Base-by-base conservation (phyloP, 345 rosid species). In the Lumnitzera racemosa region DNA sequence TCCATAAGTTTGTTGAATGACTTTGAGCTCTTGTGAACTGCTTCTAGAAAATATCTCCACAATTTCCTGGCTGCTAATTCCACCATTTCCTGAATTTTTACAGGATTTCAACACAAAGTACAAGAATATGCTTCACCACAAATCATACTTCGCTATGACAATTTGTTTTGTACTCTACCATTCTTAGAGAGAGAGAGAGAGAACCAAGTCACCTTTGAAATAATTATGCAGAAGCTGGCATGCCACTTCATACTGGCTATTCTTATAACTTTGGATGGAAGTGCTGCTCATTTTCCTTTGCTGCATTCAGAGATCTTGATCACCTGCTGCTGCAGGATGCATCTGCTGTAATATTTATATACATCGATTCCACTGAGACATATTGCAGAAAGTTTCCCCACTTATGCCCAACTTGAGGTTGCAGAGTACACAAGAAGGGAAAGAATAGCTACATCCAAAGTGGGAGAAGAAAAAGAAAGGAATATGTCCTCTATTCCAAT, bases 401-500 rank as follows among this genome's bases (percentile, higher is more conserved):
- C 8, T 29, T 56, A 29, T 51, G 53, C 15, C 29, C 11, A 8
- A 51, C 43, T 55, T 67, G 56, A 53, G 29, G 56, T 43, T 3
- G 57, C 62, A 63, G 13, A 54, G 61, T 61, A 41, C 49, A 29
- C 24, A 16, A 31, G 51, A 47, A 48, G 59, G 10, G 46, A 61
- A 51, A 24, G 29, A 65, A 71, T 24, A 48, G 61, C 47, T 29
- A 61, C 75, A 64, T 61, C 71, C 67, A 71, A 52, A 71, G 71
- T 71, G 75, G 75, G 66, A 49, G 70, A 65, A 65, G 46, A 36
- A 36, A 51, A 13, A 1, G 53, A 11, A 29, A 65, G 55, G 66
- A 70, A 61, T 55, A 70, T 49, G 65, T 70, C 52, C 69, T 70
- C 9, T n/a, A 36, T 52, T 70, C 56, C 70, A 70, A 61, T 47